These are phyloP conservation scores for Marasmius fiardii DNA, from an alignment of 1,284 basidiomycete genomes.

Conservation along the genomic window DNA sequence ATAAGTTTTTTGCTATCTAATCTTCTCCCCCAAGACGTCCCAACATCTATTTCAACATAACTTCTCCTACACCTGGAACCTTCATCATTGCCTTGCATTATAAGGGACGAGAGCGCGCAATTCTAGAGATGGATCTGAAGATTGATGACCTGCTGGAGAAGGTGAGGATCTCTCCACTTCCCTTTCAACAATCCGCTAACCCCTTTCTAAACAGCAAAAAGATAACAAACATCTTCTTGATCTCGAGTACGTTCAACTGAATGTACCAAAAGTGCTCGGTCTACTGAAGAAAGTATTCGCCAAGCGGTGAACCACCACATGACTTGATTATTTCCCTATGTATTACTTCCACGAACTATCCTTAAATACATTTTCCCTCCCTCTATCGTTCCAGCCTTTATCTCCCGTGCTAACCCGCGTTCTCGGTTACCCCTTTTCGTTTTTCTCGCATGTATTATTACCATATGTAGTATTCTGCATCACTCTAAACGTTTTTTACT, in stretches of 20 bases:
- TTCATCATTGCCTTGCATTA: conserved; percentile 99
- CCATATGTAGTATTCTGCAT: conserved; percentile 13
- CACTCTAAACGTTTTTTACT: not conserved
- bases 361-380: conserved; percentile 13
- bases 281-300: conserved; percentile 91
- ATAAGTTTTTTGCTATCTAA: not conserved
- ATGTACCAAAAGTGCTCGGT: conserved; percentile 91
- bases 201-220: conserved; percentile 72
- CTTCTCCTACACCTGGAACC: conserved; percentile 95
- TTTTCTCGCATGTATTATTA: conserved; percentile 30
- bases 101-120: conserved; percentile 98
- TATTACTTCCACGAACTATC: conserved; percentile 19
- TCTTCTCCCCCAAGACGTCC: conserved; percentile 61
- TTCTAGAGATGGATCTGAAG: conserved; percentile 99
- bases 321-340: conserved; percentile 23
- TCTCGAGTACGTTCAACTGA: conserved; percentile 96
- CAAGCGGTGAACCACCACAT: conserved; percentile 57
- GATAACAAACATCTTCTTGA: conserved; percentile 95
- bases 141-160: conserved; percentile 98
- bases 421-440: conserved; percentile 15
- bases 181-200: conserved; percentile 13
- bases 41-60: conserved; percentile 99
- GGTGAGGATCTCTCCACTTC: conserved; percentile 39
- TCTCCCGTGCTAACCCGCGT: conserved; percentile 8
- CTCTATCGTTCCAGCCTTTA: conserved; percentile 17